These are phyloP conservation scores for Phytopythium boreale DNA, from an alignment of 352 stramenopile species.

Conservation along the genomic window DNA sequence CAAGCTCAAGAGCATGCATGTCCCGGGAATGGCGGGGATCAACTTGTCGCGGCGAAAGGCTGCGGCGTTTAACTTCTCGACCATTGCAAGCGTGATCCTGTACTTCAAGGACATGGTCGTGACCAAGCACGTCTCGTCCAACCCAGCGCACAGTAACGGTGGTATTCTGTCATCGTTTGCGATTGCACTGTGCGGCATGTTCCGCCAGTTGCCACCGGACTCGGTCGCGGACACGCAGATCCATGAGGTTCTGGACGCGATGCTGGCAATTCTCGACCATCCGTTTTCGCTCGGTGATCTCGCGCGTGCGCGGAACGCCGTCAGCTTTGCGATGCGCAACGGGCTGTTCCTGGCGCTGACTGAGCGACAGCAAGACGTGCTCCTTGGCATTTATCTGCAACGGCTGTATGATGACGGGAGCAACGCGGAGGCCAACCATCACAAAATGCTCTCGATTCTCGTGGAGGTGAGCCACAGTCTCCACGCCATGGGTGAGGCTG, in stretches of 20 bases:
- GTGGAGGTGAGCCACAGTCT: slow-evolving; percentile 68
- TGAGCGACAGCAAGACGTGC: slow-evolving; percentile 61
- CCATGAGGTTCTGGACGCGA: slow-evolving; percentile 60
- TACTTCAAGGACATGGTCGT: slow-evolving; percentile 78
- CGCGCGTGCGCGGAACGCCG: slow-evolving; percentile 73
- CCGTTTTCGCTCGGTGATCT: slow-evolving; percentile 69
- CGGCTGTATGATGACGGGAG: slow-evolving; percentile 40
- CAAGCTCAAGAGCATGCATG: slow-evolving; percentile 55
- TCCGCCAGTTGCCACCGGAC: slow-evolving; percentile 63
- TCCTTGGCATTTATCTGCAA: slow-evolving; percentile 60
- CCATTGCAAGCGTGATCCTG: slow-evolving; percentile 64
- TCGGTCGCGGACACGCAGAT: slow-evolving; percentile 60
- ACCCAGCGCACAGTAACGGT: slow-evolving; percentile 52
- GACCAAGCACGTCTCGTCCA: slow-evolving; percentile 55
- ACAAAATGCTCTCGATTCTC: slow-evolving; percentile 60
- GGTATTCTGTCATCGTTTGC: slow-evolving; percentile 70
- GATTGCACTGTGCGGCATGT: slow-evolving; percentile 75
- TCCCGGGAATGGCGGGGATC: slow-evolving; percentile 56
- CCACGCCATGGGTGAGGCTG: slow-evolving; percentile 64
- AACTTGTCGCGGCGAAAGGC: slow-evolving; percentile 63
- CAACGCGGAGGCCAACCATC: slow-evolving; percentile 43
- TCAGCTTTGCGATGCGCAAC: slow-evolving; percentile 72
- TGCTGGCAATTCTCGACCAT: slow-evolving; percentile 66
- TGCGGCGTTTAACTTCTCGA: slow-evolving; percentile 61
- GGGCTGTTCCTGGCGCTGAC: slow-evolving; percentile 56